Base-by-base conservation (phyloP, 768 basidiomycete species). In the Pleurotus salmoneostramineus region DNA sequence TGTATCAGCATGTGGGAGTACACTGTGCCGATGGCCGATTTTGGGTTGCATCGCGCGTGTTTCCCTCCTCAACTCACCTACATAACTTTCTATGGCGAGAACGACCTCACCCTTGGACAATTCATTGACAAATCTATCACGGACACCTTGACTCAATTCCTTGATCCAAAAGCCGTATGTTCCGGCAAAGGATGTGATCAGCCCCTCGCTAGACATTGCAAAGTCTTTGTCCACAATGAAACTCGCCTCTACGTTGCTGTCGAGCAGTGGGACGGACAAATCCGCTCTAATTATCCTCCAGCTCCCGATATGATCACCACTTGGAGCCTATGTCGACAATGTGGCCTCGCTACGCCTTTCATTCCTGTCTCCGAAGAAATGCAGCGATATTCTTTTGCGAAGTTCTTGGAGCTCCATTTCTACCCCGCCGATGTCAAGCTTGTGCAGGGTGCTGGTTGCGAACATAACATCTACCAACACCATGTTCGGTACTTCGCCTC, bases 401-500 rank as follows among this genome's bases (percentile, higher is more conserved):
- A 97, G 65, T 98, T 96, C 70, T 81, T 99, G 32, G 96, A 99
- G 68, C 83, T 96, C 31, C 91, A 94, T 67, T 98, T 98, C 71
- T 97, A 98, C 71, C 95, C 94, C 33, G 84, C 93, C 35, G 85
- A 92, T 61, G 86, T 95, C 65, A 81, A 85, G 64, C 77, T 93
- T 49, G 85, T 93, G n/a, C 88, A 86, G 64, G 93, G 91, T 6
- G 92, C 93, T 34, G 88, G 88, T 3, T 98, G 97, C 67, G 83
- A 89, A 57, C 97, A 99, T 72, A 97, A 98, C 68, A 91, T 95
- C 58, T 96, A 94, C 66, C 85, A 88, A 60, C 87, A 95, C 64
- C 95, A 98, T 65, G 84, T 93, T 57, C 88, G 96, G 51, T 98
- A 91, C 70, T 97, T 98, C 68, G 88, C 89, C 4, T 82, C 77